Percentiles rank a stretch among this genome's conserved stretches.
These are phyloP conservation scores for Osmanthus fragrans DNA, from an alignment of 257 asterid species.

Conservation along the genomic window DNA sequence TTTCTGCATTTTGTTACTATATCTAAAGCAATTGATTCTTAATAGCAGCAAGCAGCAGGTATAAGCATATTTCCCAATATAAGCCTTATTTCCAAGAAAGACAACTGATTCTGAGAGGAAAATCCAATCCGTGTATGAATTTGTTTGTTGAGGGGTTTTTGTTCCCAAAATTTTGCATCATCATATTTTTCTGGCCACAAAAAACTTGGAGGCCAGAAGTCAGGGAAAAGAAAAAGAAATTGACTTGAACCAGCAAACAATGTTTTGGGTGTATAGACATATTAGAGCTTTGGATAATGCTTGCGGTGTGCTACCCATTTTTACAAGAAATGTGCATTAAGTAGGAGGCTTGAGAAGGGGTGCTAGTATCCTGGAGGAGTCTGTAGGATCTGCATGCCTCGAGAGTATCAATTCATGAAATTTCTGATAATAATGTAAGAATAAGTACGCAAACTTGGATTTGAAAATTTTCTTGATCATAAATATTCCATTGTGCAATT, in stretches of 20 bases:
- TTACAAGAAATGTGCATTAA: constrained; percentile 6
- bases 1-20: neutral
- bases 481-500: constrained; percentile 7
- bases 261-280: constrained; percentile 4
- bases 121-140: neutral
- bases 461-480: neutral
- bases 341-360: neutral
- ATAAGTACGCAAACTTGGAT: neutral
- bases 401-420: neutral
- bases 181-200: neutral
- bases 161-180: neutral
- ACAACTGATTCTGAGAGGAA: constrained; percentile 3
- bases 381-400: neutral
- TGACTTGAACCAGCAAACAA: neutral
- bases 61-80: no score
- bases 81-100: neutral
- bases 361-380: neutral
- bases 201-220: neutral
- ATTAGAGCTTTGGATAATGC: neutral
- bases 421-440: neutral
- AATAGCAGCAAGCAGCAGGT: neutral
- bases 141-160: neutral
- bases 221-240: neutral
- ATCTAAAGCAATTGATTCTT: neutral
- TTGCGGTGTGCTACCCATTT: constrained; percentile 5